phyloP scores from a whole-genome alignment of 805 yeast species.

The Metschnikowia chrysomelidarum region DNA sequence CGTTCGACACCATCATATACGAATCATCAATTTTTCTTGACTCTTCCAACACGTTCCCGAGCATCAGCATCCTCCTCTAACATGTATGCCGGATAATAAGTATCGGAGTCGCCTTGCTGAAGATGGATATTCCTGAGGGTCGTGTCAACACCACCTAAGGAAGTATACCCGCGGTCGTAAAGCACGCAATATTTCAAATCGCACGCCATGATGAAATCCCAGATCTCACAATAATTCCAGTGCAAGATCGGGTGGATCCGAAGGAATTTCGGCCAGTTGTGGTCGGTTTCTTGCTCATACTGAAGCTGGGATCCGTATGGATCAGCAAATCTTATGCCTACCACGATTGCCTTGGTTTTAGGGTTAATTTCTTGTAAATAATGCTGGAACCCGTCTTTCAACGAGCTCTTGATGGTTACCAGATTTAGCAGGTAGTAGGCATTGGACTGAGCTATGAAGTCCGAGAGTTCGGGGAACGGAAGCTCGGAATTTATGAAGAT shows the following conservation, averaged over 20 bases:
- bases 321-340: slow-evolving; percentile 86
- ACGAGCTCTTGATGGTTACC: slow-evolving; percentile 41
- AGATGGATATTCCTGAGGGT: slow-evolving; percentile 71
- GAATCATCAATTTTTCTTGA: slow-evolving; percentile 5
- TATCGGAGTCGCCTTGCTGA: slow-evolving; percentile 16
- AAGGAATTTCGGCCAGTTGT: slow-evolving; percentile 86
- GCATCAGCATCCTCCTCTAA: slow-evolving; percentile 62
- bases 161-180: slow-evolving; percentile 85
- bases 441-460: slow-evolving; percentile 59
- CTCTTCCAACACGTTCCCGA: slow-evolving; percentile 45
- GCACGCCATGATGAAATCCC: slow-evolving; percentile 71
- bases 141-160: slow-evolving; percentile 74
- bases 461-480: slow-evolving; percentile 68
- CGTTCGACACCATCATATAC: no score
- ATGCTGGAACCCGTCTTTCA: slow-evolving; percentile 68
- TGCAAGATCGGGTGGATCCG: slow-evolving; percentile 85
- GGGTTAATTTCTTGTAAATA: slow-evolving; percentile 53
- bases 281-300: slow-evolving; percentile 74
- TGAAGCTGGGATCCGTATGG: slow-evolving; percentile 68
- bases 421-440: slow-evolving; percentile 53
- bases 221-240: slow-evolving; percentile 81
- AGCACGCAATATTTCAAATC: slow-evolving; percentile 68
- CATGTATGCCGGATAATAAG: slow-evolving; percentile 53
- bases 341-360: slow-evolving; percentile 67
- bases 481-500: slow-evolving; percentile 75